Conservation (phyloP, 2,329 filamentous ascomycete species). For the Sporothrix brasiliensis region DNA sequence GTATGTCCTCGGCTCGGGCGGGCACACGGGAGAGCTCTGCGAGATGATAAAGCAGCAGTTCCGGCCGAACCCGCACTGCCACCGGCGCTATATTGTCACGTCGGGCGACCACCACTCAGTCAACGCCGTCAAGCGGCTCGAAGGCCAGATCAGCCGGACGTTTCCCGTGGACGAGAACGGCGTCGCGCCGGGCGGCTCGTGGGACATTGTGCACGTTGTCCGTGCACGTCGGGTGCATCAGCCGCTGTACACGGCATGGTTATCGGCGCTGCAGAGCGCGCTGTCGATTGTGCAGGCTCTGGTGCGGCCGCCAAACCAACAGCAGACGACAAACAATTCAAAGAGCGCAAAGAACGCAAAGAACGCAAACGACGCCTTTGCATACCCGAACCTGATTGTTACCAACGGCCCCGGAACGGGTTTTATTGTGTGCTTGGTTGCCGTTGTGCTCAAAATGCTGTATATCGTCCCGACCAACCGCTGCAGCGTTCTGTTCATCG, state of each 20-base stretch:
- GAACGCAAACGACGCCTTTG: constrained; percentile 30
- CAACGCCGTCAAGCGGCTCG: constrained; percentile 65
- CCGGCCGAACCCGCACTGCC: constrained; percentile 55
- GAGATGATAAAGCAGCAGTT: constrained; percentile 71
- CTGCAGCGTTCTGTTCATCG: constrained; percentile 80
- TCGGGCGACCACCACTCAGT: constrained; percentile 75
- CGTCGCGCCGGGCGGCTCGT: constrained; percentile 50
- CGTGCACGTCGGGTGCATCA: constrained; percentile 84
- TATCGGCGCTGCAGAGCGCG: constrained; percentile 64
- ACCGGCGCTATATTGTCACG: constrained; percentile 80
- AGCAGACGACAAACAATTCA: no score
- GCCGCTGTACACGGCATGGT: constrained; percentile 70
- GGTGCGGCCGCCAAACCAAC: constrained; percentile 38
- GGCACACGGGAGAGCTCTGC: constrained; percentile 94
- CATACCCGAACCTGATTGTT: constrained; percentile 73
- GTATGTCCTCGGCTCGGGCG: constrained; percentile 86
- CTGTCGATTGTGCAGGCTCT: constrained; percentile 48
- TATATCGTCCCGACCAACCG: constrained; percentile 52
- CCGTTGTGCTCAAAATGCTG: constrained; percentile 53
- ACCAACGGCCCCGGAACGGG: constrained; percentile 89
- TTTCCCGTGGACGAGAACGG: constrained; percentile 38
- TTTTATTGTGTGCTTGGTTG: constrained; percentile 67
- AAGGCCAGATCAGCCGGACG: constrained; percentile 50
- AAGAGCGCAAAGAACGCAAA: not conserved
- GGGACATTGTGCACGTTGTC: constrained; percentile 68